Evolutionary conservation across 495 filamentous ascomycete genomes (phyloP).

Genomic region (Xylaria nigripes): DNA sequence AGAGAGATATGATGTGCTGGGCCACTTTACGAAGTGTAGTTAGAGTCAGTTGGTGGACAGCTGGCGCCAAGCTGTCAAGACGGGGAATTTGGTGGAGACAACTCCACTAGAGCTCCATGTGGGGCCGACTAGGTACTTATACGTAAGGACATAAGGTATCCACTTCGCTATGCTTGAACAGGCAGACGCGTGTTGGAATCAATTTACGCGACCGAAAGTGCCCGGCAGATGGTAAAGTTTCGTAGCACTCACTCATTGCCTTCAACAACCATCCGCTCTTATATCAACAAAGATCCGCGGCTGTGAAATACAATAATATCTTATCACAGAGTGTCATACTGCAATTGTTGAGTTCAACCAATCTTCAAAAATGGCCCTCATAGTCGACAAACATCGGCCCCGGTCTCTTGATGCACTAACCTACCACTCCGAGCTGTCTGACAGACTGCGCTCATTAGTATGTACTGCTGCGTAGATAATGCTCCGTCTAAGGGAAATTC

Average conservation of each 20-base stretch:
- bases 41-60: neutral
- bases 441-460: conserved; percentile 80
- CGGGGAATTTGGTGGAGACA: too few relatives aligned
- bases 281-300: neutral
- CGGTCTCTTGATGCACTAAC: conserved; percentile 75
- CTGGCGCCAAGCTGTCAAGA: neutral
- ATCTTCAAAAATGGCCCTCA: conserved; percentile 47
- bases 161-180: conserved; percentile 2
- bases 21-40: too few relatives aligned
- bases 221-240: neutral
- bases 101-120: too few relatives aligned
- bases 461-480: conserved; percentile 18
- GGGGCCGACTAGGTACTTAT: too few relatives aligned
- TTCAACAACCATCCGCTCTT: neutral
- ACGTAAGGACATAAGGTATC: neutral
- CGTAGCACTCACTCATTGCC: neutral
- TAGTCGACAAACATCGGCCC: conserved; percentile 94
- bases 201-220: conserved; percentile 12
- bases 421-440: conserved; percentile 84
- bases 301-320: neutral
- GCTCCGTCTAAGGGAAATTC: too few relatives aligned
- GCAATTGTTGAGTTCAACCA: neutral
- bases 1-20: too few relatives aligned
- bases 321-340: neutral
- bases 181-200: conserved; percentile 21